Evolutionary conservation across 805 yeast species (phyloP), one percentile per base, ranked within the genome.

Genomic region (Metschnikowia colocasiae): DNA sequence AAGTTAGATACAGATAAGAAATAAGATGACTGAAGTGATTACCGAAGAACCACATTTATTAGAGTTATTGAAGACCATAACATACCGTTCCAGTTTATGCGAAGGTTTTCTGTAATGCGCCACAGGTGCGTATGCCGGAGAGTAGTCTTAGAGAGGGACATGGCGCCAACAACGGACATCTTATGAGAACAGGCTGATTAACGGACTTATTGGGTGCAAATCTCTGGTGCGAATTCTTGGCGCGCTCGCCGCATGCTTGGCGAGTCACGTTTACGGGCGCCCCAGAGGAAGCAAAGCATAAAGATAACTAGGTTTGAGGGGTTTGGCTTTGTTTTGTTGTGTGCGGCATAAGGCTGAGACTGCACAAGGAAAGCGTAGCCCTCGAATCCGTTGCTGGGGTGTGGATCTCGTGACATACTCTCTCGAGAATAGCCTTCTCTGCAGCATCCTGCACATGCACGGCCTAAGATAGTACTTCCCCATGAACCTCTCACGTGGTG

Each of bases 221-320:
- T 10, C 15, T 27, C 13, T 9, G n/a, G 6, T 6, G 6, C 12
- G 16, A 34, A 25, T 38, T 20, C 43, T 40, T 40, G 43, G 43
- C 37, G 36, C 43, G 43, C 43, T 12, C 27, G 8, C 7, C 19
- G 19, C 9, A 40, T 29, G 43, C 43, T 40, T 40, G 43, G 36
- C 43, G 27, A 40, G 20, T 22, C 36, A 40, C 43, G 35, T 40
- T 30, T 22, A 22, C 6, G 6, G 23, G 23, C 23, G 23, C 23
- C 23, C 6, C 6, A 22, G 6, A 22, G 6, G 23, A 22, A 22
- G 23, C 23, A 22, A 6, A 22, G 6, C 23, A 22, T 6, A 22
- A 4, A 6, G 4, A 6, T 22, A 4, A 22, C 6, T 22, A n/a
- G 27, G n/a, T 27, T 27, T 12, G n/a, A 3, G 30, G 5, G 5